Conservation (phyloP, 768 basidiomycete genomes). For the Boletus subcaerulescens region DNA sequence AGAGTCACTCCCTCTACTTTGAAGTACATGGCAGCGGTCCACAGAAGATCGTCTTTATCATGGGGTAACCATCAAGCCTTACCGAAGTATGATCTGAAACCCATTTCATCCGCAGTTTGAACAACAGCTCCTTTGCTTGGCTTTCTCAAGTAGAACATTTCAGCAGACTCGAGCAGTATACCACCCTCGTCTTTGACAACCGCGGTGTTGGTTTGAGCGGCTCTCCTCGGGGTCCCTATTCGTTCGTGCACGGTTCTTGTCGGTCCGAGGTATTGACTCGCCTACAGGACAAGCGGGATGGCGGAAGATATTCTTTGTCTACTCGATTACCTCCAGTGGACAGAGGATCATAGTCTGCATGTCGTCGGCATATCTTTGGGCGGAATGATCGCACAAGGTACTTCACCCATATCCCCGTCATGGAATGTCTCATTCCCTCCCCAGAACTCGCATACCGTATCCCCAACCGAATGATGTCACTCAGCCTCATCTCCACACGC, state of each 20-base stretch:
- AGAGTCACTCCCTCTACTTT: slow-evolving; percentile 76
- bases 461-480: slow-evolving; percentile 62
- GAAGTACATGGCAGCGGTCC: slow-evolving; percentile 71
- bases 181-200: slow-evolving; percentile 78
- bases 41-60: slow-evolving; percentile 69
- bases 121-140: slow-evolving; percentile 65
- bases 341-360: slow-evolving; percentile 54
- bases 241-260: slow-evolving; percentile 41
- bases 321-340: slow-evolving; percentile 74
- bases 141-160: slow-evolving; percentile 63
- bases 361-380: slow-evolving; percentile 76
- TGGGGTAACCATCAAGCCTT: slow-evolving; percentile 48
- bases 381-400: slow-evolving; percentile 83
- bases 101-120: slow-evolving; percentile 42
- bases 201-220: slow-evolving; percentile 78
- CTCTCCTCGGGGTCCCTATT: slow-evolving; percentile 71
- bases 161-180: slow-evolving; percentile 48
- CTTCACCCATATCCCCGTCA: not conserved
- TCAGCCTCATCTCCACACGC: slow-evolving; percentile 67
- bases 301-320: slow-evolving; percentile 69
- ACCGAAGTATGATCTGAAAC: not conserved
- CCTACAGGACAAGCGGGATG: slow-evolving; percentile 65
- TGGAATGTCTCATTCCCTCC: not conserved
- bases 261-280: not conserved
- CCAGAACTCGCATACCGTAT: slow-evolving; percentile 68